Evolutionary conservation across 2,329 filamentous ascomycete genomes (phyloP).

Genomic region (Claviceps spartinae): DNA sequence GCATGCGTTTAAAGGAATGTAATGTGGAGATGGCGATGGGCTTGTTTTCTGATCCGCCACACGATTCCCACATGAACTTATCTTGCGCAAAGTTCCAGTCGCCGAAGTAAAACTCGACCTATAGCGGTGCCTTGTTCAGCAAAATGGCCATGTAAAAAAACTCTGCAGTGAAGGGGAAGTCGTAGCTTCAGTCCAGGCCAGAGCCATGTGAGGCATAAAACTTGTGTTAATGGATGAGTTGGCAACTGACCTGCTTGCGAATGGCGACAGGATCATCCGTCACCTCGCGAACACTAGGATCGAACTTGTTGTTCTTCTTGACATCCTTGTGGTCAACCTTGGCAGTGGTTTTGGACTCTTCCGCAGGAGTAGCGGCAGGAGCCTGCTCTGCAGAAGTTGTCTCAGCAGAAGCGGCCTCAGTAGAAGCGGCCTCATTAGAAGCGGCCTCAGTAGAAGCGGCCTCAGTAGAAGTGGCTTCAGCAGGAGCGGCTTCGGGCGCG

Average conservation of each 20-base stretch:
- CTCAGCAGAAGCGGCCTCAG: slow-evolving; percentile 9
- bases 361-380: slow-evolving; percentile 14
- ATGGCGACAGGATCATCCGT: slow-evolving; percentile 70
- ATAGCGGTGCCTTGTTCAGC: slow-evolving; percentile 18
- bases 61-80: slow-evolving; percentile 69
- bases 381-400: slow-evolving; percentile 12
- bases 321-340: slow-evolving; percentile 24
- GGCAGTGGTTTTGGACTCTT: slow-evolving; percentile 26
- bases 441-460: slow-evolving; percentile 8
- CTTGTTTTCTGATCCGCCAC: slow-evolving; percentile 68
- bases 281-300: slow-evolving; percentile 52
- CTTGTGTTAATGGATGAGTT: neutral
- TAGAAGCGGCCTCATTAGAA: slow-evolving; percentile 6
- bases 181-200: neutral
- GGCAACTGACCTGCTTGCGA: slow-evolving; percentile 57
- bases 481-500: slow-evolving; percentile 11
- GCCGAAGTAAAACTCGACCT: slow-evolving; percentile 95
- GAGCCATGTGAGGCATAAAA: neutral
- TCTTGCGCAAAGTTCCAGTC: slow-evolving; percentile 82
- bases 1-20: slow-evolving; percentile 89
- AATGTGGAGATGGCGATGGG: slow-evolving; percentile 67
- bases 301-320: slow-evolving; percentile 53
- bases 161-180: neutral
- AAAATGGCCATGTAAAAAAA: neutral
- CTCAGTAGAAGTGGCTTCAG: slow-evolving; percentile 13